Percentiles rank a stretch among this genome's conserved stretches.
These are phyloP conservation scores for Ceratocystis variospora DNA, from an alignment of 2,329 filamentous ascomycete species.

Conservation along the genomic window DNA sequence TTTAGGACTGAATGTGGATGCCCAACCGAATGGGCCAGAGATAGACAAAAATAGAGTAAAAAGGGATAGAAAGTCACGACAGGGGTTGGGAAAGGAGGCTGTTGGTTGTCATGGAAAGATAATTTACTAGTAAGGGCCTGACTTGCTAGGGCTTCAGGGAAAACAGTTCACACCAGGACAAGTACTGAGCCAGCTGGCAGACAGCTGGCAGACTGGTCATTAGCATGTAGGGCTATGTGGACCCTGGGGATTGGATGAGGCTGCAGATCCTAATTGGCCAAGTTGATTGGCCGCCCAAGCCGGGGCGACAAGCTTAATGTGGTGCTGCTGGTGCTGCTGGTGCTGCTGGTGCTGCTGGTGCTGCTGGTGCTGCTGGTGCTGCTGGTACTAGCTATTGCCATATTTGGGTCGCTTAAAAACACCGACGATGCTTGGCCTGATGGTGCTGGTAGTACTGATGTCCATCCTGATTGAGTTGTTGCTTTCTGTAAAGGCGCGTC, in stretches of 20 bases:
- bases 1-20: neutral
- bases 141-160: neutral
- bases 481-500: neutral
- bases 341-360: neutral
- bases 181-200: neutral
- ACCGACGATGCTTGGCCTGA: neutral
- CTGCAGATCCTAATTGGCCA: conserved; percentile 5
- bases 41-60: neutral
- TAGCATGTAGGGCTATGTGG: neutral
- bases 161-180: neutral
- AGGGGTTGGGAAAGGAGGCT: neutral
- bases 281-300: neutral
- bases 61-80: neutral
- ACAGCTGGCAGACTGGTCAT: neutral
- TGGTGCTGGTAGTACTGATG: too few relatives aligned
- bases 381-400: neutral
- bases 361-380: neutral
- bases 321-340: too few relatives aligned
- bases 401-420: neutral
- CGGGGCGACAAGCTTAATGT: neutral
- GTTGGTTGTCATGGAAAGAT: conserved; percentile 9
- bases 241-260: neutral
- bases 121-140: neutral
- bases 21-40: neutral
- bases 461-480: neutral